Evolutionary conservation across 2,329 filamentous ascomycete species (phyloP).

Genomic region (Dothideomycetes sp.): DNA sequence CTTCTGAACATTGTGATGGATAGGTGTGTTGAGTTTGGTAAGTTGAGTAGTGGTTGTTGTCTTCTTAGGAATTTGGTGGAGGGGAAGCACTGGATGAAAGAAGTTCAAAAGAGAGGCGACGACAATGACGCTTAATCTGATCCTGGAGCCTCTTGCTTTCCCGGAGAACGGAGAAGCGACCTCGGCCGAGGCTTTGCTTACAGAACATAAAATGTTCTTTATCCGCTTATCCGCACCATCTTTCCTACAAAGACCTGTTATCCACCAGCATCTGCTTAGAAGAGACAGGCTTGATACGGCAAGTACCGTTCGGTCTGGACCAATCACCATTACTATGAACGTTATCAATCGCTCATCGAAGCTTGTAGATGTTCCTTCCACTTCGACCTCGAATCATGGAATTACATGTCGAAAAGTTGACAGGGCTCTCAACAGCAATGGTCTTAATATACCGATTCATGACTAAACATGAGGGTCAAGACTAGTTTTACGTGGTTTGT

Average conservation of each 20-base stretch:
- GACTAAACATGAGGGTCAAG: no score
- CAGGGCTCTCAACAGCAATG: not conserved
- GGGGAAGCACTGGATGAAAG: slow-evolving; percentile 5
- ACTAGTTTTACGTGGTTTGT: not conserved
- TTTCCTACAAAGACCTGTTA: not conserved
- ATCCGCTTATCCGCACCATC: not conserved
- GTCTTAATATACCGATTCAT: not conserved
- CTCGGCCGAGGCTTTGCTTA: slow-evolving; percentile 5
- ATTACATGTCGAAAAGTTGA: slow-evolving; percentile 1
- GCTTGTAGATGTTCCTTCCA: no score
- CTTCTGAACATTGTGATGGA: slow-evolving; percentile 47
- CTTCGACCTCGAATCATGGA: not conserved
- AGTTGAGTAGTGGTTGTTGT: slow-evolving; percentile 4
- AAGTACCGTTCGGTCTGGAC: not conserved
- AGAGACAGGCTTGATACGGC: not conserved
- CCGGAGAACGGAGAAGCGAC: slow-evolving; percentile 2
- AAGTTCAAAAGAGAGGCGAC: slow-evolving; percentile 12
- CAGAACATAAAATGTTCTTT: not conserved
- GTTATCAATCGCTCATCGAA: no score
- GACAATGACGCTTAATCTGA: slow-evolving; percentile 12
- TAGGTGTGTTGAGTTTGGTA: slow-evolving; percentile 3
- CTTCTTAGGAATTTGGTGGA: not conserved
- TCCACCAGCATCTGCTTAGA: not conserved
- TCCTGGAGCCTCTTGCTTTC: no score
- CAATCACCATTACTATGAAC: slow-evolving; percentile 5